Base-by-base conservation (phyloP, 768 basidiomycete species). In the Arthromyces matolae region DNA sequence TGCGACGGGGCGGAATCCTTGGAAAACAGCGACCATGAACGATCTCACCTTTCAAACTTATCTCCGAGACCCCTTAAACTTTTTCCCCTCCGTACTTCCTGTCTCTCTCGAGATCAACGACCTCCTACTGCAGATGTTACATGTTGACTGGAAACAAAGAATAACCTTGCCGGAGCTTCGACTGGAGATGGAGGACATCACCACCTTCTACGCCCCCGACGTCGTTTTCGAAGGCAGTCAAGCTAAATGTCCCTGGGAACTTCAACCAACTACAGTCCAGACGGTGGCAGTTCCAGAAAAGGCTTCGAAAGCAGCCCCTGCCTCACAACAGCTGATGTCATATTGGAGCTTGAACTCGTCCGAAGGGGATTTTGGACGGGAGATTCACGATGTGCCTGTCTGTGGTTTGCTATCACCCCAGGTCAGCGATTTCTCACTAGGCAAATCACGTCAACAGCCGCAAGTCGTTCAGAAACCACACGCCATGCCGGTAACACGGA, bases 41-140 rank as follows among this genome's bases (percentile, higher is more conserved):
- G 95, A 98, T 67, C 84, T 87, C 52, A 93, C 91, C 3, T 99
- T 93, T 75, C 80, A 86, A 57, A 86, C 87, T 0, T 99, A 90
- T 66, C 76, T 89, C 47, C 81, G 79, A 54, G 81, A 90, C 55
- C 88, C 89, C 27, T 52, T 62, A 12, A 77, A 80, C 53, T 95
- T 95, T 72, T 80, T 98, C n/a, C 84, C 84, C 20, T 80, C 80
- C 41, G 86, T 90, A 58, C 81, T 93, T 22, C 91, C 91, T 10
- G 83, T 94, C 52, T 92, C 89, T 5, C 60, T 69, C 3, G 79
- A 84, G 57, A 73, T 86, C 42, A 89, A 93, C 70, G 73, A 76
- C 29, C 74, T 93, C 42, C 78, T 94, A 34, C 76, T 82, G 40
- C 80, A 80, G 47, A 81, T 89, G 67, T 80, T 94, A 47, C 74